phyloP scores from a whole-genome alignment of 2,329 filamentous ascomycete genomes.

The Phialophora expanda region DNA sequence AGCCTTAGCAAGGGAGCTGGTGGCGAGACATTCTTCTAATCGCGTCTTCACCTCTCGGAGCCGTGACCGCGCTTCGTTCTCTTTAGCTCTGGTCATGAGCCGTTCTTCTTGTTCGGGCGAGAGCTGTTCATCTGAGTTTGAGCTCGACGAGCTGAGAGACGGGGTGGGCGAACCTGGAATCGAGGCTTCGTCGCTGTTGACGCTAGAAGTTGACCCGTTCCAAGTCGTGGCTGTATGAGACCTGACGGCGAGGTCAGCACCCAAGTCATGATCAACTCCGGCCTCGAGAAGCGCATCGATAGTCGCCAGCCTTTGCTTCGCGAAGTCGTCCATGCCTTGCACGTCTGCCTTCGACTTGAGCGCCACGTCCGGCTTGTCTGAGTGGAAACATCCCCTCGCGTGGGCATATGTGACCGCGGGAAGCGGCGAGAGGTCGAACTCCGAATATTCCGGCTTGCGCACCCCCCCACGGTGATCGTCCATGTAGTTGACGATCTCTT shows the following conservation, averaged over 20 bases:
- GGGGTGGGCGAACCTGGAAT: neutral
- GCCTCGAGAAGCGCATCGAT: conserved; percentile 18
- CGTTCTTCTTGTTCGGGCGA: neutral
- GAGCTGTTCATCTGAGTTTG: neutral
- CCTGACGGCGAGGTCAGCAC: neutral
- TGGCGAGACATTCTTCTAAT: conserved; percentile 15
- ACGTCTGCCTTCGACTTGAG: conserved; percentile 18
- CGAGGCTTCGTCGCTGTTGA: neutral
- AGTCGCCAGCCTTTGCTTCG: conserved; percentile 13
- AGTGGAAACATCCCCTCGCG: conserved; percentile 24
- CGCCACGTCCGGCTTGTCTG: conserved; percentile 20
- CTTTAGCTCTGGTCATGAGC: neutral
- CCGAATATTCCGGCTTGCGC: neutral
- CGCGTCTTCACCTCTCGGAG: conserved; percentile 18
- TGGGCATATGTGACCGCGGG: conserved; percentile 25
- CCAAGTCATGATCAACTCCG: conserved; percentile 1
- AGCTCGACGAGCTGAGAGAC: neutral
- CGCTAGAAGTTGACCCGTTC: neutral
- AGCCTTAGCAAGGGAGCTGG: conserved; percentile 24
- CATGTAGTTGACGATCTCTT: neutral
- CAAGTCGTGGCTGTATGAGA: no score
- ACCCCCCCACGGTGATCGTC: neutral
- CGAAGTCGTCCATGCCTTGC: conserved; percentile 20
- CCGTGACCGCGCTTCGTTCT: neutral
- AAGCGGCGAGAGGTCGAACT: neutral